phyloP scores from a whole-genome alignment of 2,329 filamentous ascomycete genomes.

The Exophiala mesophila region DNA sequence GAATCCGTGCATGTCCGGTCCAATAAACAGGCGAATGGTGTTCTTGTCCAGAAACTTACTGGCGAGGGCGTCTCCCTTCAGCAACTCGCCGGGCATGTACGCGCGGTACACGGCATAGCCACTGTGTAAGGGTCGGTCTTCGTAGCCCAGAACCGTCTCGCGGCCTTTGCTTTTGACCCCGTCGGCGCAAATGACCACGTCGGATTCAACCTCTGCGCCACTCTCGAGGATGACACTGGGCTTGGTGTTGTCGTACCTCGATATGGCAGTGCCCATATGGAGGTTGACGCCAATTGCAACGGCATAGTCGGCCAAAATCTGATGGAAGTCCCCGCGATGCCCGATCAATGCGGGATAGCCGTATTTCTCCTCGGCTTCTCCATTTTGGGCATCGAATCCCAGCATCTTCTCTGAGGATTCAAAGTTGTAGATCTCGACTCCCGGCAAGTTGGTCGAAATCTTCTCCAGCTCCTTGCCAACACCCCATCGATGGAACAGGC shows the following conservation, averaged over 20 bases:
- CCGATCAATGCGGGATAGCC: conserved; percentile 27
- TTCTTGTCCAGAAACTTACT: conserved; percentile 6
- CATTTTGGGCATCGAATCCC: conserved; percentile 12
- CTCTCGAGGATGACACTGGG: conserved; percentile 26
- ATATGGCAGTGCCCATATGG: conserved; percentile 28
- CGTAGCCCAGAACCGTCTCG: conserved; percentile 34
- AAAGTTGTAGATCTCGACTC: conserved; percentile 26
- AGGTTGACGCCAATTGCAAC: conserved; percentile 29
- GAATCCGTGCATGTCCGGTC: conserved; percentile 15
- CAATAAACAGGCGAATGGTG: conserved; percentile 12
- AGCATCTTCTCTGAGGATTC: conserved; percentile 29
- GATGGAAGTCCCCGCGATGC: conserved; percentile 32
- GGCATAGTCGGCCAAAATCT: conserved; percentile 30
- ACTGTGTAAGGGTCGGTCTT: conserved; percentile 32
- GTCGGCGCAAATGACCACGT: conserved; percentile 37
- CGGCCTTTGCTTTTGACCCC: conserved; percentile 36
- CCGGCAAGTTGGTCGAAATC: conserved; percentile 23
- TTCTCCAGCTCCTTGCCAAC: conserved; percentile 27
- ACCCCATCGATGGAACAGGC: conserved; percentile 30
- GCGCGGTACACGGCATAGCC: conserved; percentile 28
- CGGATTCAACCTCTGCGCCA: conserved; percentile 22
- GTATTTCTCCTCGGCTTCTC: conserved; percentile 5
- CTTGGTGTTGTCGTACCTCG: conserved; percentile 30
- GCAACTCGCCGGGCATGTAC: conserved; percentile 29
- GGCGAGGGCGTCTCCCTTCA: conserved; percentile 8